Evolutionary conservation across 164 flowering plant species (phyloP), one percentile per base, ranked within the genome.

Genomic region (Magnolia sinica): DNA sequence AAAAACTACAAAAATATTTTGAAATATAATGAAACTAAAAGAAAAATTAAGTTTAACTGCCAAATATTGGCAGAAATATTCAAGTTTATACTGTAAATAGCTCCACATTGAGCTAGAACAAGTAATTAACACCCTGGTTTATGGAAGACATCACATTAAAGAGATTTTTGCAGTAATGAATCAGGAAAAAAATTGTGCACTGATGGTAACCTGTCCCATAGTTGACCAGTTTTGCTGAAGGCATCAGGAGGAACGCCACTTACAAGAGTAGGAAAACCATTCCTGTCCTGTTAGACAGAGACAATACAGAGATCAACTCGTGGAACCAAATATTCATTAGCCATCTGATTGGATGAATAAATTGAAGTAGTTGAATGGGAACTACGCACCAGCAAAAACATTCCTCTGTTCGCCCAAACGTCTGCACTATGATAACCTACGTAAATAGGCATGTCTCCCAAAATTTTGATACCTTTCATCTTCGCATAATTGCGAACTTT

Each of bases 241-340:
- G 95, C 96, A 85, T 96, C 99, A 51, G 99, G 99, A 22, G 99
- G 99, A 72, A 96, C 99, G 73, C 99, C 99, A 84, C 99, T 96
- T 64, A 96, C 99, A 70, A 89, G 86, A 74, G 83, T 79, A 71
- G 99, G 99, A 85, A 89, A 92, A n/a, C 98, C 94, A 50, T 76
- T 91, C 82, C 87, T 86, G 80, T 88, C 86, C 98, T 96, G 97
- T 80, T 65, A 73, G 58, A 70, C 70, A 52, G 50, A 23, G 23
- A 64, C 23, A 64, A 22, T 64, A 55, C 18, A 9, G 45, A 37
- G 45, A 55, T 73, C 68, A 59, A 31, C 20, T 52, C 51, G 37
- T 59, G 64, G 24, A 16, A 2, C n/a, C 16, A n/a, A n/a, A 9
- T 22, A 18, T 55, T n/a, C 64, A 37, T 27, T 5, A 9, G 22